These are phyloP conservation scores for Trichoderma pleuroti DNA, from an alignment of 2,329 filamentous ascomycete species.

Conservation along the genomic window DNA sequence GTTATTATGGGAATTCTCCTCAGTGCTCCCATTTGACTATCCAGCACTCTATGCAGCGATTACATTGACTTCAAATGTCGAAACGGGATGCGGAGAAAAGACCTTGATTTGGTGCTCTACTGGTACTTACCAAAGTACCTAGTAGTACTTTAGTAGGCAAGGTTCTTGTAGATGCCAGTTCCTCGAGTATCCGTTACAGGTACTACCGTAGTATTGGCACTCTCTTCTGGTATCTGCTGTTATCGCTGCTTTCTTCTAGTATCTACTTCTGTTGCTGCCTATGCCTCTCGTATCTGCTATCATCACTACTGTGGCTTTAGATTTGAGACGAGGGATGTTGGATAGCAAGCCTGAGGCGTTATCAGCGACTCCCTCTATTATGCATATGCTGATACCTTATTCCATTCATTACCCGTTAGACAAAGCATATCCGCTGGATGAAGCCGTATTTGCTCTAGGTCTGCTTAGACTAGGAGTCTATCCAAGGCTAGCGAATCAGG, in stretches of 20 bases:
- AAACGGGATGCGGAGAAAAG: too few relatives aligned
- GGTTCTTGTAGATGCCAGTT: too few relatives aligned
- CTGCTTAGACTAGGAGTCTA: background rate
- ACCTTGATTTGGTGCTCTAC: too few relatives aligned
- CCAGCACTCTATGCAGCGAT: too few relatives aligned
- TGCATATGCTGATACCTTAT: background rate
- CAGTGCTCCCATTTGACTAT: too few relatives aligned
- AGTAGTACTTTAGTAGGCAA: too few relatives aligned
- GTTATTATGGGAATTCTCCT: too few relatives aligned
- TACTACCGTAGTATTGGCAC: too few relatives aligned
- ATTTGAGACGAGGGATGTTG: background rate
- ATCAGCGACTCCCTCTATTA: background rate
- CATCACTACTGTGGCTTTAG: background rate
- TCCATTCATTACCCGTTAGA: background rate
- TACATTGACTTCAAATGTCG: too few relatives aligned
- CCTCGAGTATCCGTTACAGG: too few relatives aligned
- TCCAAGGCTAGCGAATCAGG: conserved; percentile 10
- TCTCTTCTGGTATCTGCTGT: background rate
- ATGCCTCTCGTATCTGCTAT: background rate
- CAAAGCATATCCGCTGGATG: background rate
- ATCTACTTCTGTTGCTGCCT: background rate
- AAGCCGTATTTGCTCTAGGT: background rate
- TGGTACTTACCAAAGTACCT: too few relatives aligned
- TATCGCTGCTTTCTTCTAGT: background rate
- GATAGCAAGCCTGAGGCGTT: background rate